Evolutionary conservation across 2,329 filamentous ascomycete genomes (phyloP), one percentile per base, ranked within the genome.

Genomic region (Aspergillus flavus): DNA sequence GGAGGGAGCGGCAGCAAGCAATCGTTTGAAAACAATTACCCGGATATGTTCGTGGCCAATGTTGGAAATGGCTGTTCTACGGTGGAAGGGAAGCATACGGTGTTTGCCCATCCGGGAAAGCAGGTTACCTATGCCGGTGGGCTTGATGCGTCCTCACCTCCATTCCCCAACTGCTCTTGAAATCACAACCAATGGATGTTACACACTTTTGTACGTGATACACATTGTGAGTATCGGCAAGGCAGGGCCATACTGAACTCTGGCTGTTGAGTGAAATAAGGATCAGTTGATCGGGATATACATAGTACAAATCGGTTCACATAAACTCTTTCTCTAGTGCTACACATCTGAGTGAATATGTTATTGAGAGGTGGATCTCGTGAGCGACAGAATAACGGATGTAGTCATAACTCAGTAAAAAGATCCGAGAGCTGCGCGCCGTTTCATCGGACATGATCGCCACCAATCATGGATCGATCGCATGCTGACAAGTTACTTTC

Each of bases 1-100:
- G 72, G 71, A 12, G 61, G 61, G 1, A 59, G 54, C 46, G 61
- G 61, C 19, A 61, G 36, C 23, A 19, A n/a, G 10, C 41, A n/a
- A 5, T 57, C 61, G 1, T 63, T 63, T 28, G 48, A 7, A 23
- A 48, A 30, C 9, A 16, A 16, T 3, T 63, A 63, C 43, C 63
- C 63, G 7, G 61, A 63, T 23, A 32, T 65, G 6, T 65, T 63
- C 12, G 58, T 63, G 14, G 63, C 63, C 9, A 65, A 65, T 54
- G 63, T 65, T 9, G 41, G 41, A 16, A 65, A 65, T 45, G 63
- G 63, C 2, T 65, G 63, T 50, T 36, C 61, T 11, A 65, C 61
- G 3, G 63, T 59, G 4, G 63, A 63, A 39, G 50, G 50, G 6
- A 53, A 50, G 41, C 58, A 63, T 14, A 65, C 63, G 3, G 61